These are phyloP conservation scores for Tieghemiomyces parasiticus DNA, from an alignment of 192 early-diverging fungal species.

Conservation along the genomic window DNA sequence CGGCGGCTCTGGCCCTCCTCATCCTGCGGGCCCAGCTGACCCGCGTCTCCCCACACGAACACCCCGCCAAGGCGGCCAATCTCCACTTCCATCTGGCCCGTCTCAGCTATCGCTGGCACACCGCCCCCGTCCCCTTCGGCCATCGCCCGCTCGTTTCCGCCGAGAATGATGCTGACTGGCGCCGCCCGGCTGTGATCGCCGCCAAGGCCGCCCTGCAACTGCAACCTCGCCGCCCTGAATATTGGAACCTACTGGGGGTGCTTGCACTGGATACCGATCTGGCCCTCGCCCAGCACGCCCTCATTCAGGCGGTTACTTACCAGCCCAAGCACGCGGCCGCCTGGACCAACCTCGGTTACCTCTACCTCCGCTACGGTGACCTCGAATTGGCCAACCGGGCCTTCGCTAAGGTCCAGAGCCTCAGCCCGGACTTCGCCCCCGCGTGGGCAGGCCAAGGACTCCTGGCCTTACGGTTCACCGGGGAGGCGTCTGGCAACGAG, in stretches of 20 bases:
- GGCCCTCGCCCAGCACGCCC: slow-evolving; percentile 65
- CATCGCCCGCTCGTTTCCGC: slow-evolving; percentile 6
- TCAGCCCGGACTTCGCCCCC: slow-evolving; percentile 62
- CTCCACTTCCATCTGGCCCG: not conserved
- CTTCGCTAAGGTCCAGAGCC: slow-evolving; percentile 50
- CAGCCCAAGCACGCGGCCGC: slow-evolving; percentile 36
- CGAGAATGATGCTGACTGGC: too few relatives aligned
- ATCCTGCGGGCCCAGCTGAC: too few relatives aligned
- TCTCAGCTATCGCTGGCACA: not conserved
- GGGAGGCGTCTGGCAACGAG: too few relatives aligned
- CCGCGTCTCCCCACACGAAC: not conserved
- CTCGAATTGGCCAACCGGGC: slow-evolving; percentile 57
- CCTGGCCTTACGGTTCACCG: too few relatives aligned
- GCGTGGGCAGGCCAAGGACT: slow-evolving; percentile 83
- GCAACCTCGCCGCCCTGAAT: slow-evolving; percentile 33
- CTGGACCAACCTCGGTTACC: slow-evolving; percentile 75
- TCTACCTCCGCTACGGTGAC: slow-evolving; percentile 55
- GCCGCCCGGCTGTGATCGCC: slow-evolving; percentile 30
- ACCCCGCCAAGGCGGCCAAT: not conserved
- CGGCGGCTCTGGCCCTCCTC: too few relatives aligned
- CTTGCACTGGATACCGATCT: slow-evolving; percentile 27
- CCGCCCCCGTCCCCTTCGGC: not conserved
- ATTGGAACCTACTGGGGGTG: slow-evolving; percentile 64
- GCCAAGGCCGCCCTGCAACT: slow-evolving; percentile 45
- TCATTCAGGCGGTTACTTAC: slow-evolving; percentile 60